These are phyloP conservation scores for Kluyveromyces marxianus DNA, from an alignment of 1,139 yeast genomes.

Conservation along the genomic window DNA sequence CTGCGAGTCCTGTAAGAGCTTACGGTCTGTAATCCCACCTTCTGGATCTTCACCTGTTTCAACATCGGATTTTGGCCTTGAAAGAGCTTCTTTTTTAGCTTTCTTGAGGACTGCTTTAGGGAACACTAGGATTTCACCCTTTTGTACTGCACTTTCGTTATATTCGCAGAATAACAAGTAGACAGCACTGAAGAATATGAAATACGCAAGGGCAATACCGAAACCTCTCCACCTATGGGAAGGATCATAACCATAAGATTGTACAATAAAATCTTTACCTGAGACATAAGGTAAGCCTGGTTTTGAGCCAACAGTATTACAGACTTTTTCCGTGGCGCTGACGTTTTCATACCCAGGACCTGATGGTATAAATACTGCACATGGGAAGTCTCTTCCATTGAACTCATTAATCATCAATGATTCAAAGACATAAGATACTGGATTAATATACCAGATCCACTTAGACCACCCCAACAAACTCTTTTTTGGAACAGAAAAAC, in stretches of 20 bases:
- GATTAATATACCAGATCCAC: conserved; percentile 72
- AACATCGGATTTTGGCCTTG: conserved; percentile 12
- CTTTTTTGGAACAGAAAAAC: conserved; percentile 63
- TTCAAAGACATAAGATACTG: conserved; percentile 63
- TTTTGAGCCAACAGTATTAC: conserved; percentile 55
- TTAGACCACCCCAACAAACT: conserved; percentile 71
- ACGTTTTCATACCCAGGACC: conserved; percentile 40
- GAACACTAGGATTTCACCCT: conserved; percentile 75
- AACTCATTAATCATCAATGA: conserved; percentile 53
- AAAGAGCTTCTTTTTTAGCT: conserved; percentile 26
- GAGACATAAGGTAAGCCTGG: conserved; percentile 48
- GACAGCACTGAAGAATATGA: conserved; percentile 28
- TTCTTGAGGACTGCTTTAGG: conserved; percentile 39
- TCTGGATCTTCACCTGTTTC: conserved; percentile 15
- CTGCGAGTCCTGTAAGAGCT: conserved; percentile 16
- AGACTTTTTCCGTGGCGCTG: conserved; percentile 40
- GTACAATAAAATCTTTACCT: conserved; percentile 53
- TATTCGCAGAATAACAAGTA: conserved; percentile 50
- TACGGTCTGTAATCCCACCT: conserved; percentile 14
- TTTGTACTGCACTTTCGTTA: conserved; percentile 70
- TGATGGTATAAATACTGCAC: conserved; percentile 46
- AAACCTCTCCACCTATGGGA: conserved; percentile 77
- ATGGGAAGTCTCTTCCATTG: conserved; percentile 35
- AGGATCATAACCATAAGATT: conserved; percentile 48
- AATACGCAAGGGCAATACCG: conserved; percentile 48